phyloP scores from a whole-genome alignment of 1,139 yeast genomes.

The Blastobotrys buckinghamii region DNA sequence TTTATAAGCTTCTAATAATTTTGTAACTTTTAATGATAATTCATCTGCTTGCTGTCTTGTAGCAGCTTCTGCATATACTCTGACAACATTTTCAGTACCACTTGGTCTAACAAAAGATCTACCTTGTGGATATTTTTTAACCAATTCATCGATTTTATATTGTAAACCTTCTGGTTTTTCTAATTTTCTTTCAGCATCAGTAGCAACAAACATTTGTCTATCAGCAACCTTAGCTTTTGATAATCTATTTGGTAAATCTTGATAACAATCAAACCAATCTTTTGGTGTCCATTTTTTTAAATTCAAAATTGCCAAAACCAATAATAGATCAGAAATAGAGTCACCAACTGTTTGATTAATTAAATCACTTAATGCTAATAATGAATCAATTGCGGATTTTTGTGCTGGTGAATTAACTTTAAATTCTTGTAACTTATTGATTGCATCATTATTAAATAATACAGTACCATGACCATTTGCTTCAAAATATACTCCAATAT shows the following conservation, averaged over 20 bases:
- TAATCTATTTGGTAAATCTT: slow-evolving; percentile 81
- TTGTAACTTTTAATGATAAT: slow-evolving; percentile 46
- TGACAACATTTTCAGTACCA: slow-evolving; percentile 96
- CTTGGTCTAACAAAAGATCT: slow-evolving; percentile 95
- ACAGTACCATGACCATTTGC: slow-evolving; percentile 99
- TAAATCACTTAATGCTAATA: slow-evolving; percentile 55
- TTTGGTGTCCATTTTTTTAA: slow-evolving; percentile 53
- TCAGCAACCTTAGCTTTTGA: slow-evolving; percentile 80
- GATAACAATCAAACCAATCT: slow-evolving; percentile 72
- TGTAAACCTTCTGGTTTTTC: slow-evolving; percentile 77
- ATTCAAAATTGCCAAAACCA: slow-evolving; percentile 61
- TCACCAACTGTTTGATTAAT: slow-evolving; percentile 98
- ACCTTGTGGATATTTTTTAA: slow-evolving; percentile 53
- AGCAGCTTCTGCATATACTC: slow-evolving; percentile 89
- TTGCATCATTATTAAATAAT: slow-evolving; percentile 59
- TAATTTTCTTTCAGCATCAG: slow-evolving; percentile 83
- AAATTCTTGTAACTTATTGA: slow-evolving; percentile 33
- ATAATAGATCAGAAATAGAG: slow-evolving; percentile 82
- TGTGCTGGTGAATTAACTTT: slow-evolving; percentile 35
- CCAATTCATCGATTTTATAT: slow-evolving; percentile 58
- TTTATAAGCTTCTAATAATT: slow-evolving; percentile 23
- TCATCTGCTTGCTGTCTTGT: slow-evolving; percentile 47
- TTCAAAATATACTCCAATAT: slow-evolving; percentile 91
- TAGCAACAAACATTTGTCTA: slow-evolving; percentile 70
- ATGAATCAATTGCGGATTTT: slow-evolving; percentile 43